These are phyloP conservation scores for Schwanniomyces sp. DNA, from an alignment of 805 yeast species.

Conservation along the genomic window DNA sequence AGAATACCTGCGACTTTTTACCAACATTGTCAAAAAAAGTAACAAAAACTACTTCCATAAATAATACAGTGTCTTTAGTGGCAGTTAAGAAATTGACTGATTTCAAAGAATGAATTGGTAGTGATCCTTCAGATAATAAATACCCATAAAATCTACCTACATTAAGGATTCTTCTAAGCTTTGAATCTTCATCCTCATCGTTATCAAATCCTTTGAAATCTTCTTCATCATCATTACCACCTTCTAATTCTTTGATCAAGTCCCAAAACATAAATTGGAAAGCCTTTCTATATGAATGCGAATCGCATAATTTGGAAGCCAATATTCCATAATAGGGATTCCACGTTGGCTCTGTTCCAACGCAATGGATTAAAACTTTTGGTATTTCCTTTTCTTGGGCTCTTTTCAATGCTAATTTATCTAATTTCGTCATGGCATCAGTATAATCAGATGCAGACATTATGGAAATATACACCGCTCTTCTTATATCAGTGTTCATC, in stretches of 20 bases:
- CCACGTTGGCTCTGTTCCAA: constrained; percentile 75
- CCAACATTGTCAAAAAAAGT: constrained; percentile 65
- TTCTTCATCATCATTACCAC: constrained; percentile 43
- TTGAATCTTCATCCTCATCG: constrained; percentile 52
- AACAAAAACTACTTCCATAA: constrained; percentile 72
- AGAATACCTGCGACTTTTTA: constrained; percentile 55
- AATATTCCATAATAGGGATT: constrained; percentile 88
- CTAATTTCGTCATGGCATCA: constrained; percentile 82
- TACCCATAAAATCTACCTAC: constrained; percentile 81
- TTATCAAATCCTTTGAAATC: constrained; percentile 38
- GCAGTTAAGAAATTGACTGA: constrained; percentile 73
- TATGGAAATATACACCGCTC: constrained; percentile 89
- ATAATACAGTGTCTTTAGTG: constrained; percentile 60
- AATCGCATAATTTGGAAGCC: constrained; percentile 73
- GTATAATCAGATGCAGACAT: constrained; percentile 94
- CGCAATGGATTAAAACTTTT: constrained; percentile 80
- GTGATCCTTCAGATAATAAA: constrained; percentile 68
- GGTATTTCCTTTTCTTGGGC: constrained; percentile 88
- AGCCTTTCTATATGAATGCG: constrained; percentile 73
- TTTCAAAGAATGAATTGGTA: constrained; percentile 72
- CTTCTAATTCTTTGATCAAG: constrained; percentile 66
- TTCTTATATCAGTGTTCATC: constrained; percentile 93
- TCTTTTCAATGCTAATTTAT: constrained; percentile 73
- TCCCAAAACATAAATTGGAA: constrained; percentile 94
- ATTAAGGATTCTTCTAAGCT: constrained; percentile 61